A percentile compares a stretch with the other conserved stretches of the same genome.
Conservation (phyloP, 441 rosid species). For the Corymbia citriodora region DNA sequence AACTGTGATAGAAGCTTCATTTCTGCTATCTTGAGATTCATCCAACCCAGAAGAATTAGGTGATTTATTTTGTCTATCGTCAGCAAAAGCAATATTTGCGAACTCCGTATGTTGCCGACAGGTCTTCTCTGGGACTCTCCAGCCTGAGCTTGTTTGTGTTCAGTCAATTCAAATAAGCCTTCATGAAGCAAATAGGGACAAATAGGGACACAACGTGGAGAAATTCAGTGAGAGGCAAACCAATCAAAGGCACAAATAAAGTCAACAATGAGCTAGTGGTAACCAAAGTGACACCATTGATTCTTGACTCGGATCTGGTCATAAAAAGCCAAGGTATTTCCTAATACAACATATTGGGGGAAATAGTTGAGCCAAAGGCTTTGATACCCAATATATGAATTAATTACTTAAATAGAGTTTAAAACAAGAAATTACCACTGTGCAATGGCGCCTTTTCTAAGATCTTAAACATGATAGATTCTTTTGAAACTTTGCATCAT, state of each 20-base stretch:
- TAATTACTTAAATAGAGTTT: not conserved
- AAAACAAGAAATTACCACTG: not conserved
- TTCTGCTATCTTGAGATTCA: constrained; percentile 40
- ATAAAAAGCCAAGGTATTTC: not conserved
- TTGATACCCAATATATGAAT: not conserved
- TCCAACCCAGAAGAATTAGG: constrained; percentile 14
- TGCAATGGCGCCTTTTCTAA: not conserved
- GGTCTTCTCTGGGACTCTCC: constrained; percentile 34
- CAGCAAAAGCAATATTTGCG: constrained; percentile 76
- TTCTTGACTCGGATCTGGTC: not conserved
- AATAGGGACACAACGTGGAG: not conserved
- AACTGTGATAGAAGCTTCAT: constrained; percentile 57
- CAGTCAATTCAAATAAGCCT: constrained; percentile 89
- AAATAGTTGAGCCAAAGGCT: not conserved
- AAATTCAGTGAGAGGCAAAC: not conserved
- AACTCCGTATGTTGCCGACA: constrained; percentile 92
- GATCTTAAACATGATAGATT: not conserved
- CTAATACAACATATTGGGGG: not conserved
- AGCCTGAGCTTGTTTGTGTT: constrained; percentile 38
- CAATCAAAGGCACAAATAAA: not conserved
- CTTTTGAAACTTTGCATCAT: not conserved
- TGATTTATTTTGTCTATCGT: constrained; percentile 47
- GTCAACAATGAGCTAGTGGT: not conserved
- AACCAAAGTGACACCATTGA: not conserved
- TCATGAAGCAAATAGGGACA: constrained; percentile 10